phyloP scores from a whole-genome alignment of 805 yeast species.

The Wilhelminamyces savonicus region DNA sequence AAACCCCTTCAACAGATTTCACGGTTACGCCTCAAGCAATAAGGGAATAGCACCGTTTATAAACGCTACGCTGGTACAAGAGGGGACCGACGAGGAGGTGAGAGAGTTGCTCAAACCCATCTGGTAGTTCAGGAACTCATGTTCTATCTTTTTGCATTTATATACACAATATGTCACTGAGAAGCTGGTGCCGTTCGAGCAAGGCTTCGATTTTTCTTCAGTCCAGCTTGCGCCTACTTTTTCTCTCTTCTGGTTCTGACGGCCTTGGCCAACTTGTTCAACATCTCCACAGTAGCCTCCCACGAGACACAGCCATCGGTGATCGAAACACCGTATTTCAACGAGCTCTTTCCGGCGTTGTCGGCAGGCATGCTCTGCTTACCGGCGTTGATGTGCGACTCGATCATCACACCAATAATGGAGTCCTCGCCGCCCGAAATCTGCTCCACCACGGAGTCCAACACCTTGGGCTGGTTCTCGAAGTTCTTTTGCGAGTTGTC shows the following conservation, averaged over 20 bases:
- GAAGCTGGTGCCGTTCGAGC: no score
- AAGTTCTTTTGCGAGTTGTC: conserved; percentile 94
- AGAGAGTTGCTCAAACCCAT: no score
- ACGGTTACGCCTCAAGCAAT: conserved; percentile 37
- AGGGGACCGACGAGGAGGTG: no score
- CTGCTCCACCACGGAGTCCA: conserved; percentile 74
- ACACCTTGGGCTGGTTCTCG: conserved; percentile 94
- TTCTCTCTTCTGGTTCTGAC: conserved; percentile 69
- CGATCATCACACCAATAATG: conserved; percentile 93
- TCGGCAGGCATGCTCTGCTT: conserved; percentile 70
- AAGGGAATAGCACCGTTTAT: no score
- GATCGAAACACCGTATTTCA: conserved; percentile 91
- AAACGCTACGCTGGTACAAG: no score
- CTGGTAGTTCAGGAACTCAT: no score
- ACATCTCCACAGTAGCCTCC: conserved; percentile 81
- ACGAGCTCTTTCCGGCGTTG: conserved; percentile 45
- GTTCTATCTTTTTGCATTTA: no score
- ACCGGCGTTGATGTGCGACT: conserved; percentile 87
- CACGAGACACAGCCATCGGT: conserved; percentile 96
- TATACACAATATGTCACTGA: no score
- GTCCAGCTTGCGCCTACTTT: no score
- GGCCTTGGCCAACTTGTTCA: conserved; percentile 72
- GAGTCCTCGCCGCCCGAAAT: conserved; percentile 70
- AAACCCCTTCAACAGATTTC: conserved; percentile 48
- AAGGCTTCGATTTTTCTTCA: no score